Evolutionary conservation across 257 asterid genomes (phyloP), one percentile per base, ranked within the genome.

Genomic region (Plantago major): DNA sequence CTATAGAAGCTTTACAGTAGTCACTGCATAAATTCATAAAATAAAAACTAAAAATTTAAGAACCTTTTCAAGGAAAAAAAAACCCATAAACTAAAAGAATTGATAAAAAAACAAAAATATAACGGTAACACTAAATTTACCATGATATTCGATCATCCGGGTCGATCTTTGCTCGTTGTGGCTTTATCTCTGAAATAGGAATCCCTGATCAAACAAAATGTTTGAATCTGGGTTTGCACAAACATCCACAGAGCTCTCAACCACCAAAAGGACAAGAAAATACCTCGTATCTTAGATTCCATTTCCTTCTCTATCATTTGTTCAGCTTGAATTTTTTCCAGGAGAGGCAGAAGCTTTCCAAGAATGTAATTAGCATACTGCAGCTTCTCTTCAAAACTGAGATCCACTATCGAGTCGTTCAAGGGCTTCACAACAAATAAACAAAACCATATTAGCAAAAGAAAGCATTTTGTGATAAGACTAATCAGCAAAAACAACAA

Each of bases 241-340:
- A 30, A 30, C 37, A 30, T 30, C 37, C 37, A 5, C 37, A 2
- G 37, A 30, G 37, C 37, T 30, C 37, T 30, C 37, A 30, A 30
- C 3, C 37, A 30, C 37, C 37, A 30, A 30, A 3, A 5, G 5
- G 7, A 33, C 56, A 58, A 64, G 67, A 50, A 33, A 54, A 42
- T 72, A 83, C 97, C 91, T 75, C 61, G 79, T 55, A 76, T 73
- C 65, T 74, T 81, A 57, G 91, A 90, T 74, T 88, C 98, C 9
- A 66, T 69, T 55, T 72, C 84, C 73, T 71, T 84, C 81, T 91
- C 98, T 60, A 8, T 63, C 64, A 65, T 56, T 79, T 91, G 98
- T 65, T 79, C 84, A 10, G 65, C 75, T 50, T 79, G 70, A 58
- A 84, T 63, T 72, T 69, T 68, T 67, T 70, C 79, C 69, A 88